Base-by-base conservation (phyloP, 768 basidiomycete species). In the Lentinula sp. region DNA sequence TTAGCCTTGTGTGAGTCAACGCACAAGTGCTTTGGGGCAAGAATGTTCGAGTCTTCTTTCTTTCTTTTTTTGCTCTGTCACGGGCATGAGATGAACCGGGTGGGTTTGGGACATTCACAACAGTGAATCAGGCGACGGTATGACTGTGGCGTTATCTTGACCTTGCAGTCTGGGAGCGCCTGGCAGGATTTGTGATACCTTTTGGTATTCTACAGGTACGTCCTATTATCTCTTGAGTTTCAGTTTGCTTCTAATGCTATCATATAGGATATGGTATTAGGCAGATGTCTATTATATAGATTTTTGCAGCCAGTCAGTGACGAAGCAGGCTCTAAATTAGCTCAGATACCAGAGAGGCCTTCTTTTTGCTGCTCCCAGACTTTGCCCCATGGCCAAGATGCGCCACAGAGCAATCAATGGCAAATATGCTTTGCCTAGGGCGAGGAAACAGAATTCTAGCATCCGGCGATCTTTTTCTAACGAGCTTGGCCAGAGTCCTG, bases 181-280 rank as follows among this genome's bases (percentile, higher is more conserved):
- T n/a, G n/a, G n/a, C n/a, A n/a, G n/a, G n/a, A n/a, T n/a, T n/a
- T n/a, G n/a, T n/a, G n/a, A n/a, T n/a, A n/a, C n/a, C n/a, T n/a
- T n/a, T n/a, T n/a, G n/a, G n/a, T n/a, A n/a, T n/a, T n/a, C n/a
- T n/a, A n/a, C n/a, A n/a, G n/a, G n/a, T n/a, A n/a, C n/a, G n/a
- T n/a, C n/a, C n/a, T n/a, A n/a, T n/a, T n/a, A n/a, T n/a, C n/a
- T n/a, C n/a, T n/a, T n/a, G n/a, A n/a, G n/a, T n/a, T n/a, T n/a
- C n/a, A 53, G 28, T 45, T 66, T 50, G 37, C 13, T 55, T 58
- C 48, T 57, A 64, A 43, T 42, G 52, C 40, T 53, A 39, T 56
- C 39, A 18, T 58, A 3, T 63, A 90, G 88, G 87, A 89, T 70
- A 89, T 87, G 7, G 81, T 88, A 0, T 76, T 88, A 5, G 86